Base-by-base conservation (phyloP, 1,284 basidiomycete genomes). In the Ceratobasidium sp. region DNA sequence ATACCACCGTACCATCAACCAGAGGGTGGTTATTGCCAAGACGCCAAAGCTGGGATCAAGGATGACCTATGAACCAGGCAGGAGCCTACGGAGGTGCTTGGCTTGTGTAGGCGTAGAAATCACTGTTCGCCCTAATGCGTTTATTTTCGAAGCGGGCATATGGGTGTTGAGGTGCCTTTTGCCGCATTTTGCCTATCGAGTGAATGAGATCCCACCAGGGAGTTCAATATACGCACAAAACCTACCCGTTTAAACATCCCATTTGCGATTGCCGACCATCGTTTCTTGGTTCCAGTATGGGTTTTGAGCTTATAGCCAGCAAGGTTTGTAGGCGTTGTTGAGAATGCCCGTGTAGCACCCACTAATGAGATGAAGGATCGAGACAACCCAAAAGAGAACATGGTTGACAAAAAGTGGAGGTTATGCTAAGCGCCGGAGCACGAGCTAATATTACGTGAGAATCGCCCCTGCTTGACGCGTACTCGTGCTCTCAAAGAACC, bases 251-350 rank as follows among this genome's bases (percentile, higher is more conserved):
- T 92, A 81, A 92, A 92, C n/a, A 81, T 76, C 34, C 89, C 87
- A 27, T 84, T 87, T 17, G 84, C 83, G 42, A 92, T 79, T 1
- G 88, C 86, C 71, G 84, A 81, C 89, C 89, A 92, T 73, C 90
- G 80, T 78, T 92, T 92, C 81, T 91, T 92, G n/a, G 90, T 84
- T 10, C 90, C 91, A 3, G 84, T 87, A 77, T 92, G 90, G 0
- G 87, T 85, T 78, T 92, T 92, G 73, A 92, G 79, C 79, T 92
- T 92, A 31, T 67, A 67, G 12, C 64, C 64, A 45, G 64, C 64
- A 32, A 55, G 12, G 27, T 43, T 67, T 29, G 40, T 12, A 29
- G 34, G 40, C 25, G 49, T 67, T 13, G 25, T 67, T 13, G 64
- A 67, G 52, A 67, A 67, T 1, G 17, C 22, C 13, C 64, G 27